A percentile compares a stretch with the other conserved stretches of the same genome.
These are phyloP conservation scores for Tuctoria greenei DNA, from an alignment of 176 grass and related monocot genomes.

Conservation along the genomic window DNA sequence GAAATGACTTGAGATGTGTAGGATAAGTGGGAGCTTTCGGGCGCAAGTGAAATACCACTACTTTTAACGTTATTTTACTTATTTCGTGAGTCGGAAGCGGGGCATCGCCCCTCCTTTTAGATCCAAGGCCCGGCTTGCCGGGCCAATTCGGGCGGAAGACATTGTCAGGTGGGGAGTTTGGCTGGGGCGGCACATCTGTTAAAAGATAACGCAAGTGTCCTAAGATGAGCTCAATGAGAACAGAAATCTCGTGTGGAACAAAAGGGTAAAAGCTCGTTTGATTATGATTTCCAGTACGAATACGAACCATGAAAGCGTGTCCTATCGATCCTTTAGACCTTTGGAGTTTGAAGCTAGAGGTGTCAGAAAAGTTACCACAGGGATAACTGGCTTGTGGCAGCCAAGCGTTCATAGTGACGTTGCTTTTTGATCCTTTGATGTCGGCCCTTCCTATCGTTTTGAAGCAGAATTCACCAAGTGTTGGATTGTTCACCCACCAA, in stretches of 20 bases:
- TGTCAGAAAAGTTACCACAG: conserved; percentile 64
- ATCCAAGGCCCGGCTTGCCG: neutral
- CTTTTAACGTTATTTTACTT: conserved; percentile 66
- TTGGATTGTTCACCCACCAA: no score
- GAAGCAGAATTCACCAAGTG: no score
- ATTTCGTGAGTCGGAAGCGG: conserved; percentile 45
- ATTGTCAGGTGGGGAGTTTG: conserved; percentile 75
- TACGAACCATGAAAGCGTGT: conserved; percentile 60
- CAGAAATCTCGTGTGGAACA: conserved; percentile 72
- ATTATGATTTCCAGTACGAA: conserved; percentile 66
- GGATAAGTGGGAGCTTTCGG: conserved; percentile 5
- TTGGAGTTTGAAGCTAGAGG: conserved; percentile 58
- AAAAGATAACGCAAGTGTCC: conserved; percentile 68
- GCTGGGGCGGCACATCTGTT: conserved; percentile 59
- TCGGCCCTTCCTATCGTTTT: no score
- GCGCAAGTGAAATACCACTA: conserved; percentile 62
- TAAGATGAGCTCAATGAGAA: conserved; percentile 73
- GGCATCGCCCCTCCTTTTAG: conserved; percentile 4
- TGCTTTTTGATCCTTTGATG: no score
- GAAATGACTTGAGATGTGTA: neutral
- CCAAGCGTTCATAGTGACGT: no score
- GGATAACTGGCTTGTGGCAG: conserved; percentile 59
- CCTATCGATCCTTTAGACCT: conserved; percentile 69
- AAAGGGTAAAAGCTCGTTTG: conserved; percentile 77
- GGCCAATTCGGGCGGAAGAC: conserved; percentile 47